A percentile compares a stretch with the other conserved stretches of the same genome.
These are phyloP conservation scores for Kurtzmaniella cleridarum DNA, from an alignment of 805 yeast species.

Conservation along the genomic window DNA sequence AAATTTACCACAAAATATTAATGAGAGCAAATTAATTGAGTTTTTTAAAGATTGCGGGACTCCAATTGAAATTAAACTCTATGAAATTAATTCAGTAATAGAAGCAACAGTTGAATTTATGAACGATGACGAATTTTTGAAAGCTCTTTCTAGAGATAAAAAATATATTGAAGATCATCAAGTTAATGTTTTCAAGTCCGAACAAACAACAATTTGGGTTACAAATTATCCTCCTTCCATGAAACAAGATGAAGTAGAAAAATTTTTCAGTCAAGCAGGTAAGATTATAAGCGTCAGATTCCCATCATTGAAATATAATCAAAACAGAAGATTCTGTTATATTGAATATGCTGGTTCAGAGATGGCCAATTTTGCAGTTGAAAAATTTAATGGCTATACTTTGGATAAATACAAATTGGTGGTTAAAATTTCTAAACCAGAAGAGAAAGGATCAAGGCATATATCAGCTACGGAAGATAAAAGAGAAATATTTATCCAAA, in stretches of 20 bases:
- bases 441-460: conserved; percentile 19
- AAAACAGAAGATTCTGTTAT: conserved; percentile 68
- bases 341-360: conserved; percentile 46
- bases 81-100: conserved; percentile 1
- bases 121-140: conserved; percentile 39
- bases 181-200: conserved; percentile 41
- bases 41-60: conserved; percentile 62
- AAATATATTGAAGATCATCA: conserved; percentile 40
- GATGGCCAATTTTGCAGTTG: conserved; percentile 42
- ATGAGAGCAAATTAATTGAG: conserved; percentile 32
- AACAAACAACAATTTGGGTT: conserved; percentile 58
- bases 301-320: conserved; percentile 54
- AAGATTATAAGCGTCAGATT: conserved; percentile 48
- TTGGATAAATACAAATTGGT: conserved; percentile 39
- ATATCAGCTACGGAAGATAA: conserved; percentile 46
- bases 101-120: conserved; percentile 58
- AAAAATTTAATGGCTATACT: conserved; percentile 31
- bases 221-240: conserved; percentile 65
- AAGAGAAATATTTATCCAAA: conserved; percentile 52
- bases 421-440: conserved; percentile 62
- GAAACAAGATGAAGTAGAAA: conserved; percentile 32
- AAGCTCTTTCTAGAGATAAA: conserved; percentile 57
- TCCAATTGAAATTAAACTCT: conserved; percentile 31
- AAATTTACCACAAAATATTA: conserved; percentile 37
- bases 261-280: conserved; percentile 38